These are phyloP conservation scores for Aspergillus aculeatus DNA, from an alignment of 2,329 filamentous ascomycete genomes.

Conservation along the genomic window DNA sequence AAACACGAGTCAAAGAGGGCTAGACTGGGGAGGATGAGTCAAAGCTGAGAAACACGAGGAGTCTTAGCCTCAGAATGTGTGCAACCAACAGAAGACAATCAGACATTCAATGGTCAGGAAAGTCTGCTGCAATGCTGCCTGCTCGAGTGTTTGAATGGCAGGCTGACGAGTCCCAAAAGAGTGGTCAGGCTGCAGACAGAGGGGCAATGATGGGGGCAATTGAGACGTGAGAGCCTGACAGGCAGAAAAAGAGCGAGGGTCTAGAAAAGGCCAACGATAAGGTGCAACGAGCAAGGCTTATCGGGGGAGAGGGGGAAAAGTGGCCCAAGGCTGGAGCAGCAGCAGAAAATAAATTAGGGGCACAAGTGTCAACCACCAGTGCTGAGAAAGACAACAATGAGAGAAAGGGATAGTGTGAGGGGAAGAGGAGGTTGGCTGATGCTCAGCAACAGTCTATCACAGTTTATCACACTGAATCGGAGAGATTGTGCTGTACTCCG, in stretches of 20 bases:
- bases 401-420: slow-evolving; percentile 7
- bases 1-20: neutral
- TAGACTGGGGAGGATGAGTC: neutral
- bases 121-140: neutral
- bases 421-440: neutral
- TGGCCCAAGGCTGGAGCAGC: neutral
- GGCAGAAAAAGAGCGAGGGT: slow-evolving; percentile 11
- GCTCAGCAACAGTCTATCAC: too few species aligned
- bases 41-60: slow-evolving; percentile 2
- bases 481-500: neutral
- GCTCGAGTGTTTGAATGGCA: neutral
- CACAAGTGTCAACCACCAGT: neutral
- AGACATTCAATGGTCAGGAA: neutral
- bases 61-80: slow-evolving; percentile 3
- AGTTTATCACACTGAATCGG: neutral
- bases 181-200: neutral
- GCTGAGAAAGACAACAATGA: slow-evolving; percentile 2
- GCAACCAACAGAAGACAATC: neutral
- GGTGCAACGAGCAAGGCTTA: slow-evolving; percentile 10
- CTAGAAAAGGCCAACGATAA: slow-evolving; percentile 19
- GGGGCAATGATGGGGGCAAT: neutral
- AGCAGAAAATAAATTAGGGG: slow-evolving; percentile 13
- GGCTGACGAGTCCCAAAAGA: neutral
- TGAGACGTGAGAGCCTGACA: slow-evolving; percentile 9
- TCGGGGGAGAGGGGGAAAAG: slow-evolving; percentile 8